Conservation (phyloP, 805 yeast species). For the Suhomyces sp. region DNA sequence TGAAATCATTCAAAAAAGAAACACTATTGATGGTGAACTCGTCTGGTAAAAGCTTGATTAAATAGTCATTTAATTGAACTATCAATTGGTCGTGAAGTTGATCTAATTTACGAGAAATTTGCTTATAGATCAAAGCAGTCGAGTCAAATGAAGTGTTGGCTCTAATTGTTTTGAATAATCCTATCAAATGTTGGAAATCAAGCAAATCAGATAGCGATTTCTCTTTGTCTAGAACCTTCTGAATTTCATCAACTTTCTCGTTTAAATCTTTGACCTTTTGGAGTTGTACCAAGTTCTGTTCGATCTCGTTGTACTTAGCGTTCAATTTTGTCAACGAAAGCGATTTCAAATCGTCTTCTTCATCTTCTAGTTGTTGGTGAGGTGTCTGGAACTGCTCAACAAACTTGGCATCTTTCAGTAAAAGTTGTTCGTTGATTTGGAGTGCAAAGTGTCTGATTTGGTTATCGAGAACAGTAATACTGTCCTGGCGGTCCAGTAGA, state of each 20-base stretch:
- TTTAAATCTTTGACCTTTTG: not conserved
- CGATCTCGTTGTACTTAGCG: slow-evolving; percentile 6
- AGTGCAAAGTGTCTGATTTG: not conserved
- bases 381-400: slow-evolving; percentile 4
- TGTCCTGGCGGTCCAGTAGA: too few relatives aligned
- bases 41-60: slow-evolving; percentile 21
- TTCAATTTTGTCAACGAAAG: slow-evolving; percentile 10
- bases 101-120: slow-evolving; percentile 7
- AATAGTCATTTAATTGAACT: slow-evolving; percentile 15
- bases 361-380: not conserved
- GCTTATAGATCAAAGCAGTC: slow-evolving; percentile 4
- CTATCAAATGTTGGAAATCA: slow-evolving; percentile 14
- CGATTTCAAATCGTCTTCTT: not conserved
- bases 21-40: slow-evolving; percentile 11
- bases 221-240: slow-evolving; percentile 7
- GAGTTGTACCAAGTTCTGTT: not conserved
- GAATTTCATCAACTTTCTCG: slow-evolving; percentile 3
- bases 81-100: slow-evolving; percentile 7
- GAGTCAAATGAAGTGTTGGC: not conserved
- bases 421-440: not conserved
- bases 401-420: slow-evolving; percentile 5
- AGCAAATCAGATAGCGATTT: slow-evolving; percentile 12
- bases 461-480: too few relatives aligned
- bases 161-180: slow-evolving; percentile 7
- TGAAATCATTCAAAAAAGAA: slow-evolving; percentile 12